A percentile compares a stretch with the other conserved stretches of the same genome.
phyloP scores from a whole-genome alignment of 352 stramenopile species.

The Pythium phragmiticola region DNA sequence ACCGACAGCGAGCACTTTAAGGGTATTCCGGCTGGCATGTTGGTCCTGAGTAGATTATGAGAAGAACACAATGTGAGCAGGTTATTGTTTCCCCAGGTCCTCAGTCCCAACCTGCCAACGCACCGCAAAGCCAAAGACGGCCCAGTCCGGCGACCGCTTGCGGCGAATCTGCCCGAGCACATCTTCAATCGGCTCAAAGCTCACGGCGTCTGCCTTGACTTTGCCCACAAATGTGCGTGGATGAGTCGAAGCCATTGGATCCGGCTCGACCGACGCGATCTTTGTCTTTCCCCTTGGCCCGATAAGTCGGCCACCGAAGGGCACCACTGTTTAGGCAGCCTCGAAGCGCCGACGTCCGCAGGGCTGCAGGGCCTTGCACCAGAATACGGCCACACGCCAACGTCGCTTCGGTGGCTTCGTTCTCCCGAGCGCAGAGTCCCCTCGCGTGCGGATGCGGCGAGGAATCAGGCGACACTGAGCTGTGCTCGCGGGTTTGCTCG shows the following conservation, averaged over 20 bases:
- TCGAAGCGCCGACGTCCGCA: too few relatives aligned
- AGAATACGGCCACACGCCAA: too few relatives aligned
- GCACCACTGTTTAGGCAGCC: too few relatives aligned
- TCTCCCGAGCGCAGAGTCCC: background rate
- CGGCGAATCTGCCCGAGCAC: constrained; percentile 68
- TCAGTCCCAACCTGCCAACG: constrained; percentile 11
- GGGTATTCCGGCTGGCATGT: constrained; percentile 75
- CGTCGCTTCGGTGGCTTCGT: background rate
- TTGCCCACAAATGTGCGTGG: constrained; percentile 82
- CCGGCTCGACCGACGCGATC: background rate
- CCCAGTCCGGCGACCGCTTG: constrained; percentile 65
- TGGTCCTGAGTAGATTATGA: constrained; percentile 43
- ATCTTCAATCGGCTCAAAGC: constrained; percentile 73
- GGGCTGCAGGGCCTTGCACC: too few relatives aligned
- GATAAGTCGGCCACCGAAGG: too few relatives aligned
- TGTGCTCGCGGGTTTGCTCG: background rate
- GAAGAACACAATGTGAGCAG: background rate
- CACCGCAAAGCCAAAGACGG: constrained; percentile 75
- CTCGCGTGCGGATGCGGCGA: background rate
- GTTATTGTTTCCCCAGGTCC: background rate
- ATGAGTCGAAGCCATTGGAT: constrained; percentile 7
- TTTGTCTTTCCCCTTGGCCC: too few relatives aligned
- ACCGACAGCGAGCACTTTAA: constrained; percentile 70
- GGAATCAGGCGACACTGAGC: background rate
- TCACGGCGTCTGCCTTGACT: constrained; percentile 78